Base-by-base conservation (phyloP, 116 monocot species). In the Posidonia oceanica region DNA sequence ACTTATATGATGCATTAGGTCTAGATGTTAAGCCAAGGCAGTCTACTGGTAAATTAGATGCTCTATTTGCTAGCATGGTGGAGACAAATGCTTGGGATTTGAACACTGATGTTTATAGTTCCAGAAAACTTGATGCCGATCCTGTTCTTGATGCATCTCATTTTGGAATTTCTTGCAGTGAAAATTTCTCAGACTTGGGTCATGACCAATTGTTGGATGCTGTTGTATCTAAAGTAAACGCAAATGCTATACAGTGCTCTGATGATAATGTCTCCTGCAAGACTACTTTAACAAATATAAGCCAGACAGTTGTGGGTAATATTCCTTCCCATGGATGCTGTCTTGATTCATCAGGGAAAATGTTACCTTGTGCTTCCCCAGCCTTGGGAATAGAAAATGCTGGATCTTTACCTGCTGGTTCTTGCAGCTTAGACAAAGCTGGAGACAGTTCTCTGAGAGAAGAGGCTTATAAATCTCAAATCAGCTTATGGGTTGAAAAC, bases 181-280 rank as follows among this genome's bases (percentile, higher is more conserved):
- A 80, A 52, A 72, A 78, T 36, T 77, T 89, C 69, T 61, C 76
- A 16, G 76, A 78, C 58, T 41, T 74, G 14, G 61, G 76, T 12
- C 77, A 68, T 22, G 91, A 94, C 64, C 88, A 89, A 53, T 64
- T 98, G 69, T 68, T 96, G 78, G 91, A 89, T 84, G 88, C 89
- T 60, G 77, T 91, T 44, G 80, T 91, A 64, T 85, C 82, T 59
- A 85, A 81, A 68, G 67, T 90, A 62, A 77, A 76, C 41, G 53
- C 79, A 40, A 29, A 65, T 70, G 55, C 71, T 20, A 86, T 81
- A 72, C 71, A 80, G 13, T 73, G 23, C 17, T 61, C 79, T 12
- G 81, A 91, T 77, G 85, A 83, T 69, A 65, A 68, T 63, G 36
- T 72, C 6, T 81, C 81, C 39, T 81, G 81, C 69, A 88, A 71